Percentiles rank a stretch among this genome's conserved stretches.
phyloP scores from a whole-genome alignment of 179 eudicot species.

The Kewa caespitosa region DNA sequence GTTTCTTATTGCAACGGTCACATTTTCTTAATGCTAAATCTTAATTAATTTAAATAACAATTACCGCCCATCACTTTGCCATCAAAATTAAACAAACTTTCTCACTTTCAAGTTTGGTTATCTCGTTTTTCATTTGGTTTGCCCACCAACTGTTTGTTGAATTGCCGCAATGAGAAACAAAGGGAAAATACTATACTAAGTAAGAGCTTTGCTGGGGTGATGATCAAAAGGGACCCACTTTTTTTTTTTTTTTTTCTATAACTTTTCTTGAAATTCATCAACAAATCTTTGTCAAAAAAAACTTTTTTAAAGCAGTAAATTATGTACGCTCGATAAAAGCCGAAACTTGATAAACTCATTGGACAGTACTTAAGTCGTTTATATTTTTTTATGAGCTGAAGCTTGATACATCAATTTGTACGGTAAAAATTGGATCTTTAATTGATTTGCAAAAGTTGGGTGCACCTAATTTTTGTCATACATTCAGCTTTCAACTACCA shows the following conservation, averaged over 20 bases:
- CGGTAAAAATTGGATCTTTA: background rate
- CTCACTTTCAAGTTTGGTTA: background rate
- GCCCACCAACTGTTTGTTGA: constrained; percentile 34
- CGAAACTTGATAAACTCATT: too few relatives aligned
- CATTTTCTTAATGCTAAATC: background rate
- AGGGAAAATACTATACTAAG: constrained; percentile 16
- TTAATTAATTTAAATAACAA: background rate
- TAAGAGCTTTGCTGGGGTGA: background rate
- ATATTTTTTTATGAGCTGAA: too few relatives aligned
- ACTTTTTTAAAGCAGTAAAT: too few relatives aligned
- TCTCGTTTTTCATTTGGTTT: constrained; percentile 7
- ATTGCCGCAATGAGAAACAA: constrained; percentile 24
- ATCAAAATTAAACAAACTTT: constrained; percentile 4
- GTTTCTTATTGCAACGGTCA: constrained; percentile 17
- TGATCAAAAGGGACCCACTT: constrained; percentile 10
- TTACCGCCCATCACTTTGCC: constrained; percentile 10
- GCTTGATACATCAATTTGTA: too few relatives aligned
- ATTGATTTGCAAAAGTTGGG: constrained; percentile 22
- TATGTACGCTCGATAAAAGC: too few relatives aligned
- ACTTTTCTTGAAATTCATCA: too few relatives aligned
- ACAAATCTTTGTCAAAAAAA: constrained; percentile 27
- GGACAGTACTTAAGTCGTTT: too few relatives aligned
- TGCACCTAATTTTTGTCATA: constrained; percentile 37
- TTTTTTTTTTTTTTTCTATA: background rate
- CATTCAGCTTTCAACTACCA: constrained; percentile 22